Evolutionary conservation across 768 basidiomycete species (phyloP), one percentile per base, ranked within the genome.

Genomic region (Hortiboletus campestris): DNA sequence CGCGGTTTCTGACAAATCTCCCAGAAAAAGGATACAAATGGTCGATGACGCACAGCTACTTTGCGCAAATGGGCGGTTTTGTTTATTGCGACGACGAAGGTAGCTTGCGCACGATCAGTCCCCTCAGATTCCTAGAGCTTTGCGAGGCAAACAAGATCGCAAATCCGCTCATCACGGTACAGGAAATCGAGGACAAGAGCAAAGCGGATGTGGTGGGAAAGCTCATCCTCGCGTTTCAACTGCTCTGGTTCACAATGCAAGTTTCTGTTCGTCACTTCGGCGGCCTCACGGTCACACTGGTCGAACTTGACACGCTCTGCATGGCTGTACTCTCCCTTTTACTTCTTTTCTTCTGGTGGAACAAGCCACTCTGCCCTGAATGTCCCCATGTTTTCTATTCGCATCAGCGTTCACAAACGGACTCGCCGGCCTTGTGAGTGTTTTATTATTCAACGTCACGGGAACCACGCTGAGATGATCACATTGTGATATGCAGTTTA

Each of bases 1-100:
- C 11, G 6, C 19, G 25, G 39, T 9, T 19, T 40, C 39, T 19
- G 39, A 40, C 39, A 40, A 11, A 5, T 12, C 11, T 22, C 6
- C 6, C 46, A 35, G 46, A 32, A 35, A 34, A 34, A 2, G 42
- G 42, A 8, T 50, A 51, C 11, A 28, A 22, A 10, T 51, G 55
- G 49, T 51, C 49, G 28, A 51, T 51, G 55, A n/a, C 20, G 2
- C 55, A 45, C 39, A 45, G 43, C 17, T 25, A 44, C 36, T 51
- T 51, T 16, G 43, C 43, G 2, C 29, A 51, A 19, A 51, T 55
- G 49, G 29, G 53, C 13, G 53, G 53, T 14, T 47, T 53, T 14
- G 45, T 47, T 12, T 41, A 41, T 25, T 22, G 29, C 2, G 48
- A 50, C 8, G 12, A 36, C 16, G 2, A 36, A 17, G 34, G 34